These are phyloP conservation scores for Amanita pseudoporphyria DNA, from an alignment of 768 basidiomycete genomes.

Conservation along the genomic window DNA sequence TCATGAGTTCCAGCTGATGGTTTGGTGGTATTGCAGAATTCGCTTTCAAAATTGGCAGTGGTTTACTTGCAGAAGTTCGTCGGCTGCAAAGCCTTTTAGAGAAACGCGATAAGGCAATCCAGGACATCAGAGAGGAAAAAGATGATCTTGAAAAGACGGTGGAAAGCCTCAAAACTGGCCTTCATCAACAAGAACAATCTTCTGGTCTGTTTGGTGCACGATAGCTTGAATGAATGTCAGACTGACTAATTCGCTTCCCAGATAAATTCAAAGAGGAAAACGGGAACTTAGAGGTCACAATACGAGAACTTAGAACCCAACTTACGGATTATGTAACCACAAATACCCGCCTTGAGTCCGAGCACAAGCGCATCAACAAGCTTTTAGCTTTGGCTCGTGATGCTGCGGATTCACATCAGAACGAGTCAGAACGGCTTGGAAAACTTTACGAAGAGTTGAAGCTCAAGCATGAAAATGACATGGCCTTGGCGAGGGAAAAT, in stretches of 20 bases:
- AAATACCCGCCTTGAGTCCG: slow-evolving; percentile 64
- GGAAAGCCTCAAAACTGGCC: slow-evolving; percentile 61
- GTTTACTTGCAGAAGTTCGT: slow-evolving; percentile 83
- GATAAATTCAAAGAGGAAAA: slow-evolving; percentile 98
- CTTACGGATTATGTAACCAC: slow-evolving; percentile 57
- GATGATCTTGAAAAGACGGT: slow-evolving; percentile 77
- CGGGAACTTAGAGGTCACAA: slow-evolving; percentile 93
- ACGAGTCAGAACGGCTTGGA: slow-evolving; percentile 68
- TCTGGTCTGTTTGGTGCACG: slow-evolving; percentile 42
- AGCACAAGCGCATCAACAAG: slow-evolving; percentile 74
- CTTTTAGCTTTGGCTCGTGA: slow-evolving; percentile 67
- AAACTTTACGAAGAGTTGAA: slow-evolving; percentile 62
- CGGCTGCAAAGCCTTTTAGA: slow-evolving; percentile 83
- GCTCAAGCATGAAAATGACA: slow-evolving; percentile 88
- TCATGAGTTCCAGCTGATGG: slow-evolving; percentile 10
- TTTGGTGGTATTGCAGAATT: slow-evolving; percentile 55
- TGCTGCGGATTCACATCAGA: slow-evolving; percentile 75
- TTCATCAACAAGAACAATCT: slow-evolving; percentile 74
- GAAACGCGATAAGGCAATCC: slow-evolving; percentile 88
- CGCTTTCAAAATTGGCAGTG: slow-evolving; percentile 95
- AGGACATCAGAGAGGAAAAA: slow-evolving; percentile 87
- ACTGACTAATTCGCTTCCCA: slow-evolving; percentile 17
- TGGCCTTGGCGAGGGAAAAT: slow-evolving; percentile 83
- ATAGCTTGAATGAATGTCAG: slow-evolving; percentile 3
- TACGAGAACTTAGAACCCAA: slow-evolving; percentile 78